A percentile compares a stretch with the other conserved stretches of the same genome.
Conservation (phyloP, 495 filamentous ascomycete species). For the Aspergillus affinis region DNA sequence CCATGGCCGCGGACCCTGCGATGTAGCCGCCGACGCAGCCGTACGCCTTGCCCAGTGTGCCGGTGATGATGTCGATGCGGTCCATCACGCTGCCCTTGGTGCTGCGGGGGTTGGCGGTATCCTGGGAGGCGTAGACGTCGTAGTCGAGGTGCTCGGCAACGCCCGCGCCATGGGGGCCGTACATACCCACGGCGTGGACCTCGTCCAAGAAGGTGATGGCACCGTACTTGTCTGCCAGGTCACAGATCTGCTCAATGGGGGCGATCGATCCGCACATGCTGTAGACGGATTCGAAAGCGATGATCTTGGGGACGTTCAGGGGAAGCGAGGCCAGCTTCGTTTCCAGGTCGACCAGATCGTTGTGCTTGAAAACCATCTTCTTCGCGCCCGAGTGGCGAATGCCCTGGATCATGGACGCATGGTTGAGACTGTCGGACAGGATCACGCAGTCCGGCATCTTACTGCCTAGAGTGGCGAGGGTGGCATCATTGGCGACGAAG, state of each 20-base stretch:
- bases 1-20: conserved; percentile 81
- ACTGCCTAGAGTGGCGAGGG: conserved; percentile 90
- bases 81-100: conserved; percentile 85
- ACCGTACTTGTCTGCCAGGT: conserved; percentile 95
- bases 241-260: conserved; percentile 92
- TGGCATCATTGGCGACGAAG: conserved; percentile 98
- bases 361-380: conserved; percentile 99
- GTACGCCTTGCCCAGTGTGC: conserved; percentile 95
- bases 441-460: conserved; percentile 97
- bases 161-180: conserved; percentile 92
- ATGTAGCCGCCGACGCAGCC: conserved; percentile 98
- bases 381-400: conserved; percentile 94
- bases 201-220: conserved; percentile 97
- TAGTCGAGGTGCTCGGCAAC: conserved; percentile 98
- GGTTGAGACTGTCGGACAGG: conserved; percentile 90
- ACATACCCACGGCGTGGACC: conserved; percentile 99
- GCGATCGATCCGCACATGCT: conserved; percentile 98
- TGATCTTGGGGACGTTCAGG: conserved; percentile 85
- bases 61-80: conserved; percentile 95
- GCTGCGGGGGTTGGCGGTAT: conserved; percentile 60
- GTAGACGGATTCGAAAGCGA: conserved; percentile 97
- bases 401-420: conserved; percentile 99
- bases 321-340: conserved; percentile 86
- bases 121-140: conserved; percentile 55
- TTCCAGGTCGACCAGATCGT: conserved; percentile 88